Percentiles rank a stretch among this genome's conserved stretches.
These are phyloP conservation scores for Eucalyptus dawsonii DNA, from an alignment of 345 rosid species.

Conservation along the genomic window DNA sequence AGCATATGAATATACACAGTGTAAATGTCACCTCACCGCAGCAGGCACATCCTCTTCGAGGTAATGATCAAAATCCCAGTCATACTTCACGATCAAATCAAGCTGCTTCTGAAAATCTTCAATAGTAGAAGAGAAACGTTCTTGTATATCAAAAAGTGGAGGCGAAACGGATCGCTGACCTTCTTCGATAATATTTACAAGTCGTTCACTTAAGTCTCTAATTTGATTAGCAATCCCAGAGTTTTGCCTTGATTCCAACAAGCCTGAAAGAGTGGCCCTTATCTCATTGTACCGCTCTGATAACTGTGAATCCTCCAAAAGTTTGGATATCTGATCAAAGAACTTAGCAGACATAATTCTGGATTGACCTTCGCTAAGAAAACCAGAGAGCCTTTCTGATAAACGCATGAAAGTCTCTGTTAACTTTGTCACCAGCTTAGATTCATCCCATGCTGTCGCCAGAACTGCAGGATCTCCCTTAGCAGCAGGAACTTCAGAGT, in stretches of 20 bases:
- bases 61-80: conserved; percentile 97
- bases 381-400: conserved; percentile 84
- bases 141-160: conserved; percentile 72
- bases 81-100: conserved; percentile 74
- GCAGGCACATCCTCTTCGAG: conserved; percentile 97
- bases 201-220: conserved; percentile 56
- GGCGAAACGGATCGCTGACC: conserved; percentile 80
- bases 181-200: conserved; percentile 71
- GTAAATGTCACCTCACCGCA: conserved; percentile 75
- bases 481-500: conserved; percentile 20
- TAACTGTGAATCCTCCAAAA: conserved; percentile 58
- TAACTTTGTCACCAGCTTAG: conserved; percentile 43
- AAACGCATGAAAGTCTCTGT: conserved; percentile 70
- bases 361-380: conserved; percentile 80
- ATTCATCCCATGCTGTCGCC: conserved; percentile 65
- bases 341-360: conserved; percentile 63
- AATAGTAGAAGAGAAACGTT: conserved; percentile 59
- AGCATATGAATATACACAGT: background rate
- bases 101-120: conserved; percentile 94
- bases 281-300: conserved; percentile 66
- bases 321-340: conserved; percentile 69
- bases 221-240: conserved; percentile 64
- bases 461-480: conserved; percentile 19
- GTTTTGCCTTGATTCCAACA: conserved; percentile 69
- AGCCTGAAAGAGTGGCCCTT: conserved; percentile 50